These are phyloP conservation scores for Boletus rubroflammeus DNA, from an alignment of 768 basidiomycete species.

Conservation along the genomic window DNA sequence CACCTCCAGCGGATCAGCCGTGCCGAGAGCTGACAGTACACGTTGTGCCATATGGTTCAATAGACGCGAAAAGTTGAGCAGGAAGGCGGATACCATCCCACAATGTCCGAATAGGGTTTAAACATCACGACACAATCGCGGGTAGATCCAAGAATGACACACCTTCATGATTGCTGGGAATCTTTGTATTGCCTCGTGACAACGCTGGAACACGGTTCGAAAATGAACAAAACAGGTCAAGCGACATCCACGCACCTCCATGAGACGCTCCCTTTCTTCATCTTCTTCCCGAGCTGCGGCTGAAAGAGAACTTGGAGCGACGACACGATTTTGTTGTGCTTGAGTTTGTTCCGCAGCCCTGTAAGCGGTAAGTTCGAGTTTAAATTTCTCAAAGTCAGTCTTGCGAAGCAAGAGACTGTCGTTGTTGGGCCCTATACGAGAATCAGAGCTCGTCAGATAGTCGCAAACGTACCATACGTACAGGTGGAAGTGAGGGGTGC, in stretches of 20 bases:
- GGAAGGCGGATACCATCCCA: neutral
- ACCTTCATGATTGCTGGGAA: slow-evolving; percentile 19
- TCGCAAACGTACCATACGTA: slow-evolving; percentile 5
- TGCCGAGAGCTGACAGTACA: slow-evolving; percentile 20
- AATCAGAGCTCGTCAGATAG: neutral
- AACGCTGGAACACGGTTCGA: slow-evolving; percentile 4
- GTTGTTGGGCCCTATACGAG: slow-evolving; percentile 19
- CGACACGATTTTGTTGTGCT: neutral
- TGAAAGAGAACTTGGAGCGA: neutral
- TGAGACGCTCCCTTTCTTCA: neutral
- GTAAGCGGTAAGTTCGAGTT: slow-evolving; percentile 1
- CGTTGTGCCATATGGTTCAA: neutral
- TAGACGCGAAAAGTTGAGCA: neutral
- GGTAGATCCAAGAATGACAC: neutral
- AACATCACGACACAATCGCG: neutral
- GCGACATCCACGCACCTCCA: slow-evolving; percentile 1
- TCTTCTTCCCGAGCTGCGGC: neutral
- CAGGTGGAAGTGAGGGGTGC: neutral
- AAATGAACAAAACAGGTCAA: neutral
- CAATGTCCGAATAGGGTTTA: neutral
- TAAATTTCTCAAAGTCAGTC: slow-evolving; percentile 12
- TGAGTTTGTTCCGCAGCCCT: neutral
- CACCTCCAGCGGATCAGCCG: slow-evolving; percentile 28
- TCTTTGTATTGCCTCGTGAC: neutral
- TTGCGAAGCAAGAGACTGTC: slow-evolving; percentile 13